Conservation (phyloP, 139 green algal species). For the Volvox africanus region DNA sequence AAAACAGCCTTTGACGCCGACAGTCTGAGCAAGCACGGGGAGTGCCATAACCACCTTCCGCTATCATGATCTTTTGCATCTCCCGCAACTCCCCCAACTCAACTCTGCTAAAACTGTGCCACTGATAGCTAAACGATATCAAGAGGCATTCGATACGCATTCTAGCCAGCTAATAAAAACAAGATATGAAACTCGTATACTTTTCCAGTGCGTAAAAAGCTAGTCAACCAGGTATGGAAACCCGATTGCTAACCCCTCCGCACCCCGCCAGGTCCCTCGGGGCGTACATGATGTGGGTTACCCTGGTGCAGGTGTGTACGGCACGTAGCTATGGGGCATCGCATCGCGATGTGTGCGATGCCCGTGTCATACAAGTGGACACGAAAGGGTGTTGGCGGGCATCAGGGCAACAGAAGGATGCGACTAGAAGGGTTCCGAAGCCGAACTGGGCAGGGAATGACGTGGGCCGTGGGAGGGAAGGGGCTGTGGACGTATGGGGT, state of each 20-base stretch:
- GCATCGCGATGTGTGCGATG: not conserved
- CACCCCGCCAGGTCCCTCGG: not conserved
- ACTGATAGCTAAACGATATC: too few species aligned
- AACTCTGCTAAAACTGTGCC: not conserved
- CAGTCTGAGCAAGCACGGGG: not conserved
- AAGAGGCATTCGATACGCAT: too few species aligned
- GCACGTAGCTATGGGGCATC: too few species aligned
- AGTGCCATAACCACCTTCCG: not conserved
- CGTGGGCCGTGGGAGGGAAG: too few species aligned
- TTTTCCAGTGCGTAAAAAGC: too few species aligned
- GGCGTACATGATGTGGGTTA: conserved; percentile 35
- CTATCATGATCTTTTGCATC: too few species aligned
- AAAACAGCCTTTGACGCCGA: not conserved
- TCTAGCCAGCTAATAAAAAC: too few species aligned
- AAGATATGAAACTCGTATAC: too few species aligned
- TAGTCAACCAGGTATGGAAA: not conserved
- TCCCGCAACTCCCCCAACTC: too few species aligned
- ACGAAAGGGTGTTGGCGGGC: too few species aligned
- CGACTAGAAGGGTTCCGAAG: not conserved
- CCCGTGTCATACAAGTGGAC: not conserved
- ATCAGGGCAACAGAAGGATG: not conserved
- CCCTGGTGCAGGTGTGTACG: conserved; percentile 14
- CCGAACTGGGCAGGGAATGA: too few species aligned
- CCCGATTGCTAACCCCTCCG: not conserved
- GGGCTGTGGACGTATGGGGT: too few species aligned